Base-by-base conservation (phyloP, 2,329 filamentous ascomycete genomes). In the Aspergillus hortae region DNA sequence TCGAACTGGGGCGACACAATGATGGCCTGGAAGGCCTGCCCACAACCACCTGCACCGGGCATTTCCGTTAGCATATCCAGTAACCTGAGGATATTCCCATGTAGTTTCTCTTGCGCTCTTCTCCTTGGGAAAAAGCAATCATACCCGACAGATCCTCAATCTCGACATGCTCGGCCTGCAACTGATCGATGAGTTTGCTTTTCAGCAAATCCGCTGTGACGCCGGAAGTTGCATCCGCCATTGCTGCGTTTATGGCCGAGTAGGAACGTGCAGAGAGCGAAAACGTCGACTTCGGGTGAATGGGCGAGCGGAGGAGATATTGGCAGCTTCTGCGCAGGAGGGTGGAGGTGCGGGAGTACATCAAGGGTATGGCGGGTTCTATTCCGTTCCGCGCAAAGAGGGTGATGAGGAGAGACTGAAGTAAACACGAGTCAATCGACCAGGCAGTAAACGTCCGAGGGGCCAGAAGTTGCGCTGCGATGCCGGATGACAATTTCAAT, bases 91-190 rank as follows among this genome's bases (percentile, higher is more conserved):
- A 23, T 23, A 23, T 23, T 23, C 5, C 23, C 23, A 23, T 6
- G 23, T 23, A 23, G 2, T 5, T 11, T 5, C 4, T 15, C 21
- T 38, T 38, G 33, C 14, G n/a, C 19, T 23, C 11, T 19, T 12
- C 11, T 42, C 17, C 23, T 23, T 15, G 44, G n/a, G 35, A 21
- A 47, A 36, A 46, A 36, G 36, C 25, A 51, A 50, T 42, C 51
- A 53, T 82, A 95, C 92, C 92, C 58, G 91, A 96, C 79, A 95
- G 85, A 74, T 97, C 92, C 58, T 89, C 88, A 61, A 96, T 90
- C 64, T 94, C 86, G 57, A 96, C 90, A 74, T 95, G 83, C 25
- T 80, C 79, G 19, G 91, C 90, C 52, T 84, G 80, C 49, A 96
- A 78, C 58, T 85, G 84, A 61, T 87, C 77, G 35, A 78, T 80